Evolutionary conservation across 192 early-diverging fungal species (phyloP).

Genomic region (Backusella tuberculispora): DNA sequence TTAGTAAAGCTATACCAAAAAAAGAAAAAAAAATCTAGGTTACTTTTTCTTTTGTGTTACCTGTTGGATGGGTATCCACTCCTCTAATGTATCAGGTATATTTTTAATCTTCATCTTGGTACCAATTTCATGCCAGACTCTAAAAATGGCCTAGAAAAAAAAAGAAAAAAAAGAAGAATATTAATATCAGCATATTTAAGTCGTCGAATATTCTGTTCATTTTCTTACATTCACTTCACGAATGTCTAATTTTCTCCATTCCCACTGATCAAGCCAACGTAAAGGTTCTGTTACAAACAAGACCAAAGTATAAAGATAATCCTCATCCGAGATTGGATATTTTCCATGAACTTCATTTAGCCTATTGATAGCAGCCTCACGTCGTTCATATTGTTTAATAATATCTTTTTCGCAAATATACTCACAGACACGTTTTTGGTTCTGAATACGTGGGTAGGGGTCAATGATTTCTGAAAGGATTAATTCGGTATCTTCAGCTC

Average conservation of each 20-base stretch:
- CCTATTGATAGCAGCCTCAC: slow-evolving; percentile 31
- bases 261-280: slow-evolving; percentile 37
- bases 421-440: slow-evolving; percentile 7
- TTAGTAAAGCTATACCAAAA: background rate
- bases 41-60: slow-evolving; percentile 37
- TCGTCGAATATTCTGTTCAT: background rate
- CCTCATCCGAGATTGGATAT: slow-evolving; percentile 48
- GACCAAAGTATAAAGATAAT: slow-evolving; percentile 47
- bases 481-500: slow-evolving; percentile 44
- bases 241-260: slow-evolving; percentile 44
- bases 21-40: background rate
- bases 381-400: slow-evolving; percentile 27
- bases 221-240: slow-evolving; percentile 50
- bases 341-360: slow-evolving; percentile 51
- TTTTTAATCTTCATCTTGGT: slow-evolving; percentile 48
- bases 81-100: slow-evolving; percentile 42
- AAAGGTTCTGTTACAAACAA: slow-evolving; percentile 43
- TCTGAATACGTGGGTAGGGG: slow-evolving; percentile 31
- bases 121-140: slow-evolving; percentile 36
- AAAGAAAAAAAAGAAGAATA: background rate
- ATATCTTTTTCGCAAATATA: slow-evolving; percentile 29
- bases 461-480: slow-evolving; percentile 45
- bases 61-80: slow-evolving; percentile 33
- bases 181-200: background rate
- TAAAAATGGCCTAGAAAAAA: slow-evolving; percentile 36